A percentile compares a stretch with the other conserved stretches of the same genome.
Conservation (phyloP, 169 alveolate genomes). For the Cryptosporidium baileyi region DNA sequence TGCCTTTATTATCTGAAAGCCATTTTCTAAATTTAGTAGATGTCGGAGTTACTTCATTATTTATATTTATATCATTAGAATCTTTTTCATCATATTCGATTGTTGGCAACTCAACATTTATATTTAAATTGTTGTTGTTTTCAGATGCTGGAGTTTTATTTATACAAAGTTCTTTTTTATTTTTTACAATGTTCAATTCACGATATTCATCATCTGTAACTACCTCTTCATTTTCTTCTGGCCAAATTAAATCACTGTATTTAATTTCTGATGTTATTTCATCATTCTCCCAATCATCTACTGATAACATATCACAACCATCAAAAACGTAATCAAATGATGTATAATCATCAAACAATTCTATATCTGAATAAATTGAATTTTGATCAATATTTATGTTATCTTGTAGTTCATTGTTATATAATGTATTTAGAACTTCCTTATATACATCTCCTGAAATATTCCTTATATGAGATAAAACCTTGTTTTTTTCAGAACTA, state of each 20-base stretch:
- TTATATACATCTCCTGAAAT: background rate
- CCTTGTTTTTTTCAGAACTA: background rate
- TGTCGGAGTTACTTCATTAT: background rate
- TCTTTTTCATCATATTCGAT: too few relatives aligned
- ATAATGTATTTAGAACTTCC: background rate
- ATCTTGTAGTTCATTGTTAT: background rate
- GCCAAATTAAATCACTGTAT: constrained; percentile 18
- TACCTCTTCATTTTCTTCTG: background rate
- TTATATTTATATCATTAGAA: background rate
- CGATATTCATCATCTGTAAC: background rate
- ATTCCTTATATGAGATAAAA: background rate
- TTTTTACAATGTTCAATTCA: background rate
- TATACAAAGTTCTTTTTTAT: background rate
- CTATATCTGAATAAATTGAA: background rate
- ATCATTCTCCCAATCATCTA: constrained; percentile 27
- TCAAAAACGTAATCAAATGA: constrained; percentile 47
- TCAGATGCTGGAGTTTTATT: constrained; percentile 21
- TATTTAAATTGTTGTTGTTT: background rate
- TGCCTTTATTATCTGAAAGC: background rate
- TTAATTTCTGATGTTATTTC: background rate
- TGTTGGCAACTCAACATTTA: too few relatives aligned
- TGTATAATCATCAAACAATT: constrained; percentile 24
- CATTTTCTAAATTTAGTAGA: constrained; percentile 8
- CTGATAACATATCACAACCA: background rate
- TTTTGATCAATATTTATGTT: background rate